Evolutionary conservation across 1,139 yeast genomes (phyloP).

Genomic region (Nakaseomyces kungkrabaensis): DNA sequence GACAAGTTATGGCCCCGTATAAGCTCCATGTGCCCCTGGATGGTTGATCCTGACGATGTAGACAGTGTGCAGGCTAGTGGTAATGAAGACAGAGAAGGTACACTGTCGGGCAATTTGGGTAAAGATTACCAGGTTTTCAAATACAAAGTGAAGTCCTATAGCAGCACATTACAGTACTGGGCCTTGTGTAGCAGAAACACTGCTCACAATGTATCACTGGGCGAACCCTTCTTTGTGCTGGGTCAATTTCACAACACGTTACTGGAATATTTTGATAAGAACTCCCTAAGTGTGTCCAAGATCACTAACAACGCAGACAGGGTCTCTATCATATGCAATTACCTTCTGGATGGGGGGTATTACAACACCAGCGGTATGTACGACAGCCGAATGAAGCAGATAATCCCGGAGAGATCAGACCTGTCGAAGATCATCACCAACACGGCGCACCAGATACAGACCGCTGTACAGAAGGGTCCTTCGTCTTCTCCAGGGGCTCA

Average conservation of each 20-base stretch:
- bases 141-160: neutral
- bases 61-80: too few relatives aligned
- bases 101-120: slow-evolving; percentile 11
- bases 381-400: slow-evolving; percentile 51
- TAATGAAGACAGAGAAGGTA: neutral
- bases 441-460: slow-evolving; percentile 30
- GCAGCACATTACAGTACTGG: neutral
- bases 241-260: slow-evolving; percentile 18
- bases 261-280: slow-evolving; percentile 26
- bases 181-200: neutral
- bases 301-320: slow-evolving; percentile 25
- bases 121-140: slow-evolving; percentile 18
- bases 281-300: slow-evolving; percentile 18
- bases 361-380: slow-evolving; percentile 49
- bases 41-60: neutral
- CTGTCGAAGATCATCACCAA: slow-evolving; percentile 34
- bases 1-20: slow-evolving; percentile 17
- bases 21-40: slow-evolving; percentile 16
- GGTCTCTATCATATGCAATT: slow-evolving; percentile 20
- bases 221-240: slow-evolving; percentile 16
- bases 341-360: slow-evolving; percentile 62
- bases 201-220: neutral
- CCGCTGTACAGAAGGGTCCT: slow-evolving; percentile 11
- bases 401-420: slow-evolving; percentile 50
- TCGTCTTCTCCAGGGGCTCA: neutral